Conservation (phyloP, 2,329 filamentous ascomycete species). For the Davidsoniella virescens region DNA sequence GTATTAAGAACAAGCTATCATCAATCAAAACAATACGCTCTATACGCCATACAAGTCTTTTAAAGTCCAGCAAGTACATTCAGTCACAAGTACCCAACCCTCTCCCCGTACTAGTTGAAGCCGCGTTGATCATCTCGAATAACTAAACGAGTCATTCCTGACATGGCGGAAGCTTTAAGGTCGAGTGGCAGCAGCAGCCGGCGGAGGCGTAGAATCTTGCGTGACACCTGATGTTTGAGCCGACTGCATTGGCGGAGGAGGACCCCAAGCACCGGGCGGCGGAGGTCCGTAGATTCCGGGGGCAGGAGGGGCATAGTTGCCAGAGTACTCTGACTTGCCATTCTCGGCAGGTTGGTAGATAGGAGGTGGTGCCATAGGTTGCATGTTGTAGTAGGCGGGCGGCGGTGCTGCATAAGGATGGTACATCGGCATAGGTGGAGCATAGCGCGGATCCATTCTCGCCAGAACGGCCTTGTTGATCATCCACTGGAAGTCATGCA, state of each 20-base stretch:
- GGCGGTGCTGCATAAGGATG: constrained; percentile 24
- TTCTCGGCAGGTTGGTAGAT: constrained; percentile 39
- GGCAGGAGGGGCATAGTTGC: constrained; percentile 25
- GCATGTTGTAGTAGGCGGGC: constrained; percentile 29
- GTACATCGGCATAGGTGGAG: constrained; percentile 26
- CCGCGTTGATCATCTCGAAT: too few species aligned
- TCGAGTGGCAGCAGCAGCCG: neutral
- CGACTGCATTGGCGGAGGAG: constrained; percentile 1
- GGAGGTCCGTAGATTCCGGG: constrained; percentile 1
- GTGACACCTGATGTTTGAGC: constrained; percentile 1
- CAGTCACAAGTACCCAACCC: too few species aligned
- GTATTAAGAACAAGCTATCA: too few species aligned
- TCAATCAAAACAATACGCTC: too few species aligned
- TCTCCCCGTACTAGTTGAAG: too few species aligned
- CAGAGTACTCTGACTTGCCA: constrained; percentile 34
- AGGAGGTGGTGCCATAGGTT: constrained; percentile 36
- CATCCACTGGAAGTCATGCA: constrained; percentile 28
- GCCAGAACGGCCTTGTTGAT: constrained; percentile 31
- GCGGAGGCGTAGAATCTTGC: constrained; percentile 11
- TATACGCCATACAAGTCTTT: too few species aligned
- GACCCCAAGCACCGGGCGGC: constrained; percentile 16
- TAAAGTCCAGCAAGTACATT: too few species aligned
- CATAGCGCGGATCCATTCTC: constrained; percentile 33
- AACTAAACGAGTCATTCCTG: too few species aligned
- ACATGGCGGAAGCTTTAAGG: neutral